phyloP scores from a whole-genome alignment of 2,329 filamentous ascomycete species.

The Tolypocladium paradoxum region DNA sequence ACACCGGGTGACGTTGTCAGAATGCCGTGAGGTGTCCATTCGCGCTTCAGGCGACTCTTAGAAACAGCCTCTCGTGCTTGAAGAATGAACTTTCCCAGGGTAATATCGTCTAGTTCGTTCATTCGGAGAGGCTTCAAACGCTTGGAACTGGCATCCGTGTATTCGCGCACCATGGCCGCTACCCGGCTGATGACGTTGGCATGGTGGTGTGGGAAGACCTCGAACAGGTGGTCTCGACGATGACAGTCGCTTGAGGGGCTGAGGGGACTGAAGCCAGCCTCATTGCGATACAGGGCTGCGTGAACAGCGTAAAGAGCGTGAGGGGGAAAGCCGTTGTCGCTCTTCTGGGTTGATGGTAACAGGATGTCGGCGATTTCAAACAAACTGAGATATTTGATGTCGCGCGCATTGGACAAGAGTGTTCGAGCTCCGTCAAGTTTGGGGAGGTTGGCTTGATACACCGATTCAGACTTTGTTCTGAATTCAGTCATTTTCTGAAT shows the following conservation, averaged over 20 bases:
- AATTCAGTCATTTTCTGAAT: conserved; percentile 39
- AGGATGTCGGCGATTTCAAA: conserved; percentile 38
- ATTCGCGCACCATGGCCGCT: conserved; percentile 20
- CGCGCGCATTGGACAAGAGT: conserved; percentile 24
- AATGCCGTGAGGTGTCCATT: conserved; percentile 40
- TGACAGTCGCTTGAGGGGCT: conserved; percentile 34
- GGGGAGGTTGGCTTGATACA: conserved; percentile 37
- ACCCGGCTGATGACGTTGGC: conserved; percentile 19
- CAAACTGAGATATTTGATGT: conserved; percentile 36
- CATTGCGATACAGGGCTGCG: conserved; percentile 47
- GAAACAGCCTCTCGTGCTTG: conserved; percentile 41
- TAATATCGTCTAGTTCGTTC: conserved; percentile 8
- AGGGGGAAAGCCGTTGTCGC: conserved; percentile 27
- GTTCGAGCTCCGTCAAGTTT: conserved; percentile 35
- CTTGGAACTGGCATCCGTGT: conserved; percentile 13
- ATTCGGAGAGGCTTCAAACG: conserved; percentile 6
- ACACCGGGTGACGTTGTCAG: conserved; percentile 17
- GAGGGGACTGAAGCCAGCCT: conserved; percentile 47
- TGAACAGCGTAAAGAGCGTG: conserved; percentile 59
- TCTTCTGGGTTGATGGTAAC: conserved; percentile 24
- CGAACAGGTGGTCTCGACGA: conserved; percentile 46
- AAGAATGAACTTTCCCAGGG: conserved; percentile 33
- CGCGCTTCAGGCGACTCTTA: conserved; percentile 35
- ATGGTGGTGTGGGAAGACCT: conserved; percentile 33
- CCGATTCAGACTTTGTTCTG: conserved; percentile 25